These are phyloP conservation scores for Aspergillus baeticus DNA, from an alignment of 495 filamentous ascomycete species.

Conservation along the genomic window DNA sequence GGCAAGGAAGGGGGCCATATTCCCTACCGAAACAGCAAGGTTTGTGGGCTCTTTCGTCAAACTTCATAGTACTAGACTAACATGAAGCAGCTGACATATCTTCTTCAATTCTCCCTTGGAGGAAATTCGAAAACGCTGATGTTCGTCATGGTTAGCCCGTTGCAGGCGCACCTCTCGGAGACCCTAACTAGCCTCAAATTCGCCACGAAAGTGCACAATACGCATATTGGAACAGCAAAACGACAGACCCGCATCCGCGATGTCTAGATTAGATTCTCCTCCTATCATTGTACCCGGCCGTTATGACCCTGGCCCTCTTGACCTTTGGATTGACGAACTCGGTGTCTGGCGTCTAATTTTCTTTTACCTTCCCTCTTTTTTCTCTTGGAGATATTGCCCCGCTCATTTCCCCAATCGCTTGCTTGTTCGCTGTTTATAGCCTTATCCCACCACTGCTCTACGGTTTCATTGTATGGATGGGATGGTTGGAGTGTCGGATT, in stretches of 20 bases:
- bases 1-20: constrained; percentile 84
- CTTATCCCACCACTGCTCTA: neutral
- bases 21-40: constrained; percentile 94
- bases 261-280: constrained; percentile 23
- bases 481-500: constrained; percentile 17
- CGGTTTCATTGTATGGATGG: neutral
- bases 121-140: constrained; percentile 97
- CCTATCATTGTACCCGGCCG: neutral
- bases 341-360: constrained; percentile 25
- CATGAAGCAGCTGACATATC: constrained; percentile 72
- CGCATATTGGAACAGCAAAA: constrained; percentile 85
- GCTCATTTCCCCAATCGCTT: neutral
- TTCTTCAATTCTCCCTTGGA: constrained; percentile 91
- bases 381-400: constrained; percentile 18
- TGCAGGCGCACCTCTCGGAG: constrained; percentile 88
- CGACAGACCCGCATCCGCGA: constrained; percentile 64
- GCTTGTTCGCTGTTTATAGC: constrained; percentile 13
- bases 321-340: constrained; percentile 13
- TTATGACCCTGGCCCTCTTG: constrained; percentile 12
- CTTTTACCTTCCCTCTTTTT: neutral
- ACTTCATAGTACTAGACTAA: constrained; percentile 10
- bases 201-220: constrained; percentile 91
- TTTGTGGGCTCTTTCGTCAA: constrained; percentile 31
- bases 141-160: constrained; percentile 96
- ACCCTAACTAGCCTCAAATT: constrained; percentile 95